phyloP scores from a whole-genome alignment of 768 basidiomycete genomes.

The Strobilomyces echinocephalus region DNA sequence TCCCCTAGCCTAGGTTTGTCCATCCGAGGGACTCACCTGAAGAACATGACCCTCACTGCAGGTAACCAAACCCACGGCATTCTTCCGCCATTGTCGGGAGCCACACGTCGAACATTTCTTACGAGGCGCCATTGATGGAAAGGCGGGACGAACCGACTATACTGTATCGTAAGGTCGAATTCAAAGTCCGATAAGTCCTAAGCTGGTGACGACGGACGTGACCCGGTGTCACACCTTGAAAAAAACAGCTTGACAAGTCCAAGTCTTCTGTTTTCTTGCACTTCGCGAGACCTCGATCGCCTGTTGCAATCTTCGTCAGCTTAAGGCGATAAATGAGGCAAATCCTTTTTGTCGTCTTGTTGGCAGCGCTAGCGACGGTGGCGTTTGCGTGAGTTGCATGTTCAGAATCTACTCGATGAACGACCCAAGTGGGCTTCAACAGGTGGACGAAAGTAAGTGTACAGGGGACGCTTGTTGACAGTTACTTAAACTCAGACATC shows the following conservation, averaged over 20 bases:
- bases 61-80: conserved; percentile 73
- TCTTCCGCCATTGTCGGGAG: conserved; percentile 85
- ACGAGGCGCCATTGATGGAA: conserved; percentile 46
- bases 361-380: conserved; percentile 50
- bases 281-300: neutral
- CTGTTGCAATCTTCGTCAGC: neutral
- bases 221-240: no score
- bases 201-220: no score
- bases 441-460: conserved; percentile 68
- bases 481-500: conserved; percentile 7
- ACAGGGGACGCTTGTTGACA: neutral
- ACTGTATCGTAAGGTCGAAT: no score
- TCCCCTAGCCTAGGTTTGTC: neutral
- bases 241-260: neutral
- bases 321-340: conserved; percentile 43
- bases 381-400: conserved; percentile 53
- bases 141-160: neutral
- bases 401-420: neutral
- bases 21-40: conserved; percentile 50
- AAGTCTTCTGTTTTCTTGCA: neutral
- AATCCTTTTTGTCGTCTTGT: conserved; percentile 40
- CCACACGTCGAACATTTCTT: conserved; percentile 73
- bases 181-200: no score
- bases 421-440: neutral
- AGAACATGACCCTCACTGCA: conserved; percentile 92